Evolutionary conservation across 768 basidiomycete genomes (phyloP), one percentile per base, ranked within the genome.

Genomic region (Phanerochaete carnosa): DNA sequence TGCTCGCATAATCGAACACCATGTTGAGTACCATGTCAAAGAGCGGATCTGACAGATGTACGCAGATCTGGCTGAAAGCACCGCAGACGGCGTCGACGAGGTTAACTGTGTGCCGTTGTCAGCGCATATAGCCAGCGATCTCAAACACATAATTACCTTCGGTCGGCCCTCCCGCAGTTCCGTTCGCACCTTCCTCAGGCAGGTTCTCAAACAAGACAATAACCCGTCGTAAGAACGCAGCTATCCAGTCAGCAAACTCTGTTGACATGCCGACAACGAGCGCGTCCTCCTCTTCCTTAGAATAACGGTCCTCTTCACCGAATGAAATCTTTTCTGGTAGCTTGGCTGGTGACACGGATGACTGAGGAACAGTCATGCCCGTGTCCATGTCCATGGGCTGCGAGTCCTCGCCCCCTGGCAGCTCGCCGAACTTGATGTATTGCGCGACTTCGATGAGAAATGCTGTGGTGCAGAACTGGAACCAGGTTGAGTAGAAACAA

Each of bases 21-120:
- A 94, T 86, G 65, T 92, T 88, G 49, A 95, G 76, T 3, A 89
- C 91, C 62, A 91, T 78, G 66, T 93, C 89, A 71, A 86, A 94
- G 23, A 94, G 76, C 2, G 83, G 79, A 45, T 87, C 87, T 0
- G 88, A 90, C 2, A 90, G 75, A 72, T 91, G 89, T 15, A 84
- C 80, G 73, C 87, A 90, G 45, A 92, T 89, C 67, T 88, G 86
- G 68, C 83, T 87, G 76, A 89, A 92, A 2, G 89, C 88, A 30
- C 85, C 81, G 29, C 83, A 83, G 23, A 92, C 89, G 12, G 88
- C 86, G 70, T 92, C 89, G 26, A 92, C 85, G 23, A 93, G 79
- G 69, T 90, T 85, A 16, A 85, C 89, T 88, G 72, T 8, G 45
- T 16, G 35, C 32, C 22, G 32, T 35, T 29, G 62, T 35, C 47